Evolutionary conservation across 1,284 basidiomycete genomes (phyloP).

Genomic region (Stygiomarasmius scandens): DNA sequence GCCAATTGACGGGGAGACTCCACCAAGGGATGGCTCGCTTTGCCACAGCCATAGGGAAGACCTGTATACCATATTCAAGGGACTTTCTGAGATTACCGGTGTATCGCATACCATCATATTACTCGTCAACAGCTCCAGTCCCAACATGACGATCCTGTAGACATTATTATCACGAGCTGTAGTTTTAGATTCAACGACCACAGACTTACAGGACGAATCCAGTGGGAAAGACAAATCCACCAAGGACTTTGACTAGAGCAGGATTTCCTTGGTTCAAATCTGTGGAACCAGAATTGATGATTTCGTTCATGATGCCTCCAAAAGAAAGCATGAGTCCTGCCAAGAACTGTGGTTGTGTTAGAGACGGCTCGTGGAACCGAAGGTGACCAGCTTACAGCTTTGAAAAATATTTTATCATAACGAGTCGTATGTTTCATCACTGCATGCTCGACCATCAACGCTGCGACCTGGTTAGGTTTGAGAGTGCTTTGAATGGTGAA

Average conservation of each 20-base stretch:
- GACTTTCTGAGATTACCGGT: too few relatives aligned
- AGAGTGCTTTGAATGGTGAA: slow-evolving; percentile 51
- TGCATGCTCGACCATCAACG: slow-evolving; percentile 56
- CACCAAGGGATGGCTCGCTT: slow-evolving; percentile 69
- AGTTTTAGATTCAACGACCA: neutral
- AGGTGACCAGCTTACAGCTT: slow-evolving; percentile 71
- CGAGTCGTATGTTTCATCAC: slow-evolving; percentile 66
- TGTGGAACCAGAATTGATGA: slow-evolving; percentile 60
- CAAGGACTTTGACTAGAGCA: slow-evolving; percentile 66
- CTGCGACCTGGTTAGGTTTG: slow-evolving; percentile 61
- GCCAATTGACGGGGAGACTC: slow-evolving; percentile 67
- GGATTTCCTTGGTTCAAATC: slow-evolving; percentile 56
- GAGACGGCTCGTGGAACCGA: neutral
- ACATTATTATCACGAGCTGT: slow-evolving; percentile 45
- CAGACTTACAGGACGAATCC: slow-evolving; percentile 68
- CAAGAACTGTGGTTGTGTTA: slow-evolving; percentile 57
- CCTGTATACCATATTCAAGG: slow-evolving; percentile 34
- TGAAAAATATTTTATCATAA: slow-evolving; percentile 62
- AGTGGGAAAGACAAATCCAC: slow-evolving; percentile 72
- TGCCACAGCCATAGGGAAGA: slow-evolving; percentile 67
- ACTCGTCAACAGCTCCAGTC: slow-evolving; percentile 70
- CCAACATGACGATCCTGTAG: slow-evolving; percentile 69
- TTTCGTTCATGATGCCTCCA: slow-evolving; percentile 65
- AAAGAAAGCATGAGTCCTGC: slow-evolving; percentile 75
- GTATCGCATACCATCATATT: slow-evolving; percentile 65